Base-by-base conservation (phyloP, 2,329 filamentous ascomycete genomes). In the Paraphoma chrysanthemicola region DNA sequence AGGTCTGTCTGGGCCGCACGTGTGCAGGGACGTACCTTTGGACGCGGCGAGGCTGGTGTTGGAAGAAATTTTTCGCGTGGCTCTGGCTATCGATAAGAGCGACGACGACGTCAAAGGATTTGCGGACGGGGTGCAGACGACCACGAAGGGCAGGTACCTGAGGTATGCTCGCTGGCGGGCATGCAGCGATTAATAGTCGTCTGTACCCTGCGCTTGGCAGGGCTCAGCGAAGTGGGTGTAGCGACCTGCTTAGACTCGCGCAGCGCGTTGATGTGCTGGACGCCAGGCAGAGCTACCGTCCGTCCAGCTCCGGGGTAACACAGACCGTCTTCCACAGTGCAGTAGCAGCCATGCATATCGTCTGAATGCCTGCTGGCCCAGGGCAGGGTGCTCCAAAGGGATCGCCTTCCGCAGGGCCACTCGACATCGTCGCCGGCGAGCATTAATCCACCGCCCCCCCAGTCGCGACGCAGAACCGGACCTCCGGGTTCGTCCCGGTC, bases 171-270 rank as follows among this genome's bases (percentile, higher is more conserved):
- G 29, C 33, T 54, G 44, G 55, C 51, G 61, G 59, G 63, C 51
- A 52, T 47, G 57, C 56, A 54, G 44, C 57, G 67, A 69, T 72
- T 72, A 72, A 70, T 66, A 71, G 53, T 57, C 49, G 52, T 56
- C 54, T 53, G 52, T 57, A 56, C 56, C 63, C 57, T 67, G 64
- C 57, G 64, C 67, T 66, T 64, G 69, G 68, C 67, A 72, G 60
- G 67, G 65, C 67, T 70, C 66, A 66, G 61, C 56, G 53, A 56
- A 48, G 55, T 59, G 59, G 57, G 58, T 66, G 64, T 56, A 53
- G 65, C 66, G 66, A 68, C 62, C 68, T 63, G 68, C 64, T 64
- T 68, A 65, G 61, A 66, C 53, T 59, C 50, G 57, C 56, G 61
- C 59, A 66, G 54, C 58, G 68, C 61, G 59, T 56, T 56, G 66